phyloP scores from a whole-genome alignment of 1,284 basidiomycete species.

The Fistulinella cinereoalba region DNA sequence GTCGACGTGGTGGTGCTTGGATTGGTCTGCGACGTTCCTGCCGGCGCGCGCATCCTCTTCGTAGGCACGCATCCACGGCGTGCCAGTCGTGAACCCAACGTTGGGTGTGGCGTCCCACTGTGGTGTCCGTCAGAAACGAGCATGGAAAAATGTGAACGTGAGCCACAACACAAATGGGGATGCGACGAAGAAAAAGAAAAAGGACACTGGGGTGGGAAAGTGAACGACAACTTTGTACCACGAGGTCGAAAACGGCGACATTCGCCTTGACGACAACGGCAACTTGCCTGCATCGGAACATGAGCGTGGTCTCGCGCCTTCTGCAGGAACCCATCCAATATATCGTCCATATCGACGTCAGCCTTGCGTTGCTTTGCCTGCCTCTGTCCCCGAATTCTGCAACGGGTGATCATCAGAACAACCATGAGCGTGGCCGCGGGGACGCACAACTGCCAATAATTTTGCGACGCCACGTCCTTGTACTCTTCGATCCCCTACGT shows the following conservation, averaged over 20 bases:
- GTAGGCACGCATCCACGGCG: slow-evolving; percentile 77
- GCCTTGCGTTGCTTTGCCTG: slow-evolving; percentile 35
- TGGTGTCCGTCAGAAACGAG: too few relatives aligned
- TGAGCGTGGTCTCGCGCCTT: slow-evolving; percentile 73
- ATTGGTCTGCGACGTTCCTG: slow-evolving; percentile 54
- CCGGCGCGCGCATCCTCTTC: slow-evolving; percentile 51
- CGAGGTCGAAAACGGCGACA: too few relatives aligned
- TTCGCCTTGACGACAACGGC: background rate
- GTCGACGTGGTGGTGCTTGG: slow-evolving; percentile 38
- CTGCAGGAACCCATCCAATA: slow-evolving; percentile 53
- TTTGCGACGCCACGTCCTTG: slow-evolving; percentile 60
- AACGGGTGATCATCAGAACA: too few relatives aligned
- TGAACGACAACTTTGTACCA: background rate
- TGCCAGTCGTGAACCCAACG: slow-evolving; percentile 63
- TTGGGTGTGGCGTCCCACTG: slow-evolving; percentile 60
- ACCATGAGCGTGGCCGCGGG: background rate
- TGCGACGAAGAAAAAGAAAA: background rate
- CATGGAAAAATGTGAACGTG: too few relatives aligned
- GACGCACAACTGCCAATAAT: slow-evolving; percentile 46
- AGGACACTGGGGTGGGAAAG: background rate
- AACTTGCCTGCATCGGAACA: slow-evolving; percentile 59
- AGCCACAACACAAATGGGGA: too few relatives aligned
- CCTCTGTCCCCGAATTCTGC: slow-evolving; percentile 42
- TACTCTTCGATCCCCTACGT: slow-evolving; percentile 72
- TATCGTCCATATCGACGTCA: slow-evolving; percentile 56